Percentiles rank a stretch among this genome's conserved stretches.
These are phyloP conservation scores for Boletus rufocinnamomeus DNA, from an alignment of 768 basidiomycete genomes.

Conservation along the genomic window DNA sequence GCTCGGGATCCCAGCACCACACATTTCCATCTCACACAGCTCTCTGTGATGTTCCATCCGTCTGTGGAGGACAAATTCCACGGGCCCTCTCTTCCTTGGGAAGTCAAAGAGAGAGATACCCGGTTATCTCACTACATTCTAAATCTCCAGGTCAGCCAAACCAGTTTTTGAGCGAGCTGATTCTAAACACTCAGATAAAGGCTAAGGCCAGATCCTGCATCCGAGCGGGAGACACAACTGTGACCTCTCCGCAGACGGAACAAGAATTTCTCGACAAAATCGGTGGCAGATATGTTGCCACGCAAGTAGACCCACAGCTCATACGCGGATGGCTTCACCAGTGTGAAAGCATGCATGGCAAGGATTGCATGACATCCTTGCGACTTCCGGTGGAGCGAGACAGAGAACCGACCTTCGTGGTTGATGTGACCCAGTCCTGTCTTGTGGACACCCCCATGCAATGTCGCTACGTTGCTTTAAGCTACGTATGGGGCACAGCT, in stretches of 20 bases:
- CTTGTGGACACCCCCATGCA: too few species aligned
- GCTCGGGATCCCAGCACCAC: too few species aligned
- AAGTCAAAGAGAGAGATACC: not conserved
- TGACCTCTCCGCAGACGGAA: not conserved
- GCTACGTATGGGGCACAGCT: too few species aligned
- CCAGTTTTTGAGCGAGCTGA: not conserved
- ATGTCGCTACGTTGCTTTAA: too few species aligned
- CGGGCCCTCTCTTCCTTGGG: too few species aligned
- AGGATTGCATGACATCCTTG: slow-evolving; percentile 5
- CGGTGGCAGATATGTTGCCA: slow-evolving; percentile 12
- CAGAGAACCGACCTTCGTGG: not conserved
- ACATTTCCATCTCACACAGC: too few species aligned
- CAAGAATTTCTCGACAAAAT: not conserved
- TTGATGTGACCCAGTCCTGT: too few species aligned
- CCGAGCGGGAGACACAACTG: not conserved
- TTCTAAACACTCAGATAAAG: slow-evolving; percentile 1
- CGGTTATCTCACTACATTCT: not conserved
- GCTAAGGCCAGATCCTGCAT: not conserved
- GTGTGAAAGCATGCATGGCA: slow-evolving; percentile 16
- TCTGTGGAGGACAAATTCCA: too few species aligned
- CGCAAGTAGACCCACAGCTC: slow-evolving; percentile 7
- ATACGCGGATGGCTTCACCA: slow-evolving; percentile 16
- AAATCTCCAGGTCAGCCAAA: slow-evolving; percentile 6
- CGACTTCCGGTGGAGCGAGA: not conserved
- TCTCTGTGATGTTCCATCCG: too few species aligned